Evolutionary conservation across 2,329 filamentous ascomycete genomes (phyloP).

Genomic region (Colletotrichum graminicola): DNA sequence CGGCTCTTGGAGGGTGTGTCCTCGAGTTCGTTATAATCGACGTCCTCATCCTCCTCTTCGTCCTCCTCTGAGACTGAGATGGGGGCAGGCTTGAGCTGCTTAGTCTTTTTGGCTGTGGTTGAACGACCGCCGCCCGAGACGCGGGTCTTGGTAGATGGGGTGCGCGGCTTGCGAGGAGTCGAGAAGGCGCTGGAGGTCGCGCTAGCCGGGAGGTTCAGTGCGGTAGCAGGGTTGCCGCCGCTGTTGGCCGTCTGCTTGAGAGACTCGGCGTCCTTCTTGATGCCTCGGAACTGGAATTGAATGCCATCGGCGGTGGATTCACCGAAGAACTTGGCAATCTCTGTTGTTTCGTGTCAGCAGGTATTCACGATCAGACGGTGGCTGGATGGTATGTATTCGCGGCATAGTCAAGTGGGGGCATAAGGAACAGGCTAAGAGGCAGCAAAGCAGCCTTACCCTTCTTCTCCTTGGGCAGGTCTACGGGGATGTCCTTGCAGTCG

Average conservation of each 20-base stretch:
- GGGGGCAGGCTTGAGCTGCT: slow-evolving; percentile 45
- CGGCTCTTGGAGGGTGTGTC: slow-evolving; percentile 54
- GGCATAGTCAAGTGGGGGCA: background rate
- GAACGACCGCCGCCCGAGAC: slow-evolving; percentile 37
- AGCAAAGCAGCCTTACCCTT: slow-evolving; percentile 52
- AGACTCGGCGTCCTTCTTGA: slow-evolving; percentile 65
- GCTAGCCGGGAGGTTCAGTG: slow-evolving; percentile 48
- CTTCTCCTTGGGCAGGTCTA: slow-evolving; percentile 53
- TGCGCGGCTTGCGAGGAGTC: slow-evolving; percentile 46
- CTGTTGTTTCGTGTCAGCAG: slow-evolving; percentile 50
- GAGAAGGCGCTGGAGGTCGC: slow-evolving; percentile 45
- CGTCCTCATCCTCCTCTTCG: slow-evolving; percentile 46
- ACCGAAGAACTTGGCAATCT: slow-evolving; percentile 71
- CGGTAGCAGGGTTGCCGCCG: slow-evolving; percentile 60
- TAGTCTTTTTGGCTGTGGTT: slow-evolving; percentile 32
- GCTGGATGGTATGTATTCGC: background rate
- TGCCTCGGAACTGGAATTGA: slow-evolving; percentile 70
- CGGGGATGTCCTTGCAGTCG: slow-evolving; percentile 59
- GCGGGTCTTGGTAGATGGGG: slow-evolving; percentile 41
- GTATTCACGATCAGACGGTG: background rate
- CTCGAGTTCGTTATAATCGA: slow-evolving; percentile 51
- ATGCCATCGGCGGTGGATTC: slow-evolving; percentile 69
- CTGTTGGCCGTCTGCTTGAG: slow-evolving; percentile 59
- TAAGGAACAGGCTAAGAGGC: slow-evolving; percentile 2
- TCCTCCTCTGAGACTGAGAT: slow-evolving; percentile 46